phyloP scores from a whole-genome alignment of 768 basidiomycete genomes.

The Exidia glandulosa region DNA sequence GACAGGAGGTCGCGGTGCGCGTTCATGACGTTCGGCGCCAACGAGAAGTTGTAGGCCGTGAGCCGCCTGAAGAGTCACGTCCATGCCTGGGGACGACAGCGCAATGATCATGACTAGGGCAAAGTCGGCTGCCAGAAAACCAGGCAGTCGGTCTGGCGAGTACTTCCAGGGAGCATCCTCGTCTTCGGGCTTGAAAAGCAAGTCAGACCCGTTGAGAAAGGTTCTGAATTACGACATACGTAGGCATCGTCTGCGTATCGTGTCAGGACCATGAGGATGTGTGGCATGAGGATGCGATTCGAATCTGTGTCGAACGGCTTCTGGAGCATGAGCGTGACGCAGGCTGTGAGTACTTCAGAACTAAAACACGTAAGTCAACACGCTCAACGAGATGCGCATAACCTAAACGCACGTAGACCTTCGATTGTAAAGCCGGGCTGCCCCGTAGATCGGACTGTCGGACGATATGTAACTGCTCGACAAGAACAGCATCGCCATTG shows the following conservation, averaged over 20 bases:
- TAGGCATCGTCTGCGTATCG: neutral
- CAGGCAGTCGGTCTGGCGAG: conserved; percentile 36
- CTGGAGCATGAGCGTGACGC: too few relatives aligned
- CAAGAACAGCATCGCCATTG: too few relatives aligned
- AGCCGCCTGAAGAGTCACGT: conserved; percentile 57
- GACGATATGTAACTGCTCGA: too few relatives aligned
- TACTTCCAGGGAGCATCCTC: conserved; percentile 1
- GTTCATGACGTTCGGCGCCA: conserved; percentile 51
- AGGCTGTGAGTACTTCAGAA: too few relatives aligned
- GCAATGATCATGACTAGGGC: conserved; percentile 62
- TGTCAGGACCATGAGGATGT: too few relatives aligned
- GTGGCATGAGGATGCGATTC: too few relatives aligned
- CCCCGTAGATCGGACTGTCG: too few relatives aligned
- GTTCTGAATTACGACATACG: neutral
- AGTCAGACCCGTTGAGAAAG: neutral
- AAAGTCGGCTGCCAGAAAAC: conserved; percentile 61
- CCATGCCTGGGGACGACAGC: conserved; percentile 56
- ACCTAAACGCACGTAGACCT: too few relatives aligned
- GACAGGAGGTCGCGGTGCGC: conserved; percentile 26
- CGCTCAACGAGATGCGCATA: too few relatives aligned
- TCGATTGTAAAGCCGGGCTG: too few relatives aligned
- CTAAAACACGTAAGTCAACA: too few relatives aligned
- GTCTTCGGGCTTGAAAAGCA: neutral
- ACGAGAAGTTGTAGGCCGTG: conserved; percentile 58
- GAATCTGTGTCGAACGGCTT: too few relatives aligned